A percentile compares a stretch with the other conserved stretches of the same genome.
These are phyloP conservation scores for Hymenoscyphus fraxineus DNA, from an alignment of 2,329 filamentous ascomycete species.

Conservation along the genomic window DNA sequence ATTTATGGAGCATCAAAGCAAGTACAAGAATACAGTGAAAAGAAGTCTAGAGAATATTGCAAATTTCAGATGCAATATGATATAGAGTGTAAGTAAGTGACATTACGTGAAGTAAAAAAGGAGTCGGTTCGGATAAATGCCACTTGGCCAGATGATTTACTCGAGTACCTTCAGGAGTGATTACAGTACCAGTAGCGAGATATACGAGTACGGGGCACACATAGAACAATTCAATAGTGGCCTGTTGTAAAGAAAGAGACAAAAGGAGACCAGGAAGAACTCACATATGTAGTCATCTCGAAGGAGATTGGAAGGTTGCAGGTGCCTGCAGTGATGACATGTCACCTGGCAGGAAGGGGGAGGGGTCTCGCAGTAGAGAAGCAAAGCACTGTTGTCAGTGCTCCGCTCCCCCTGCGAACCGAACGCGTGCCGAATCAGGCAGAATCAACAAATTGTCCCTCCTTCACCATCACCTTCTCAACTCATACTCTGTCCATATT, in stretches of 20 bases:
- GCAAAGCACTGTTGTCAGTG: not conserved
- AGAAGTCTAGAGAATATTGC: not conserved
- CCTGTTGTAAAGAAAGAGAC: not conserved
- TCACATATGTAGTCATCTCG: not conserved
- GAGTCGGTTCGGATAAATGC: not conserved
- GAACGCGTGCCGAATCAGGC: conserved; percentile 12
- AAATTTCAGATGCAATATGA: not conserved
- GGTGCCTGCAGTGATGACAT: conserved; percentile 1
- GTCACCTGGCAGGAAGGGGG: too few species aligned
- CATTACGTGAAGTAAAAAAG: not conserved
- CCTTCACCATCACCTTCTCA: conserved; percentile 1
- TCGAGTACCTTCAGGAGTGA: too few species aligned
- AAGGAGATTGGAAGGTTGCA: not conserved
- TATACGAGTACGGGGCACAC: too few species aligned
- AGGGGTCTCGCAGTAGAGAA: not conserved
- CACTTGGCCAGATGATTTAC: not conserved
- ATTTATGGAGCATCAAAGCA: not conserved
- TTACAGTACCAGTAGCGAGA: too few species aligned
- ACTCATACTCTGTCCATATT: conserved; percentile 13
- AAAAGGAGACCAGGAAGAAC: not conserved
- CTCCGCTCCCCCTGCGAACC: not conserved
- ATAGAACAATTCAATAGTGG: too few species aligned
- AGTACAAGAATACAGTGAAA: not conserved
- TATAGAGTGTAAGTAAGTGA: not conserved
- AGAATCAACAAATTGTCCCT: conserved; percentile 14